phyloP scores from a whole-genome alignment of 1,139 yeast species.

The Suhomyces yuchorum region DNA sequence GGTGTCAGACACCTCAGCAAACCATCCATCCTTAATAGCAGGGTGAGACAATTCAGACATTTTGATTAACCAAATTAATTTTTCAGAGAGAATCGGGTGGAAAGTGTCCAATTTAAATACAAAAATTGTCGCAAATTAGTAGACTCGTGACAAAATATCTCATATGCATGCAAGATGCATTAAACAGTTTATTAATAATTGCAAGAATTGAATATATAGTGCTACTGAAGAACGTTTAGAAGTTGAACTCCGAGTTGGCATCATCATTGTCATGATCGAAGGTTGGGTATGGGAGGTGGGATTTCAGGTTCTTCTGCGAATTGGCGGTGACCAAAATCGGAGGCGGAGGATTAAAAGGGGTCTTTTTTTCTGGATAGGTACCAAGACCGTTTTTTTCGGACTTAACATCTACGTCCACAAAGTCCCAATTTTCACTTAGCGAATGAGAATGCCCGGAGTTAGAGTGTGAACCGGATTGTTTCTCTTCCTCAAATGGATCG shows the following conservation, averaged over 20 bases:
- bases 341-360: neutral
- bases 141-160: neutral
- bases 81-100: neutral
- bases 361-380: neutral
- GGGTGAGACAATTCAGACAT: conserved; percentile 61
- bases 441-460: conserved; percentile 1
- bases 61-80: neutral
- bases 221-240: conserved; percentile 2
- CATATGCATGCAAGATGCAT: neutral
- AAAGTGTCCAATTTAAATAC: neutral
- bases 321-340: neutral
- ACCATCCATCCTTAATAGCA: conserved; percentile 83
- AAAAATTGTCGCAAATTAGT: neutral
- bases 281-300: conserved; percentile 19
- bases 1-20: conserved; percentile 81
- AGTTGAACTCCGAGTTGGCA: conserved; percentile 19
- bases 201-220: neutral
- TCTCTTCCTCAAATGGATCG: neutral
- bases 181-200: neutral
- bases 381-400: conserved; percentile 4
- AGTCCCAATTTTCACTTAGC: conserved; percentile 16
- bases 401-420: conserved; percentile 18
- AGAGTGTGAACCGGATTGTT: neutral
- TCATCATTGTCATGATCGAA: conserved; percentile 14
- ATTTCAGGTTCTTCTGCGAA: neutral